These are phyloP conservation scores for Nemania bipapillata DNA, from an alignment of 2,329 filamentous ascomycete species.

Conservation along the genomic window DNA sequence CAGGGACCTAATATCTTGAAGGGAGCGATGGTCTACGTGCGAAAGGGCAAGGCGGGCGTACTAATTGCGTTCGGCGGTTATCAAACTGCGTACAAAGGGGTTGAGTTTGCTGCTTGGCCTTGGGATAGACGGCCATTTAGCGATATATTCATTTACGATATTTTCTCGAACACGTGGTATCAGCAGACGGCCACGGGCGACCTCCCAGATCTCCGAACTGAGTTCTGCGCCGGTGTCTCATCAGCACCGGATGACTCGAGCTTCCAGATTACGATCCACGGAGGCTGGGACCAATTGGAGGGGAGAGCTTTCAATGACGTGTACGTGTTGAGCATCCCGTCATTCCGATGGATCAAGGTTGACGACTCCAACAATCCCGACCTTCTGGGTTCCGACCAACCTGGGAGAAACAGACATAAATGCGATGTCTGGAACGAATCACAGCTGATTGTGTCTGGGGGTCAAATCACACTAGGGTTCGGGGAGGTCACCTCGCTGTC, in stretches of 20 bases:
- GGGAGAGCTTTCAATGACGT: slow-evolving; percentile 34
- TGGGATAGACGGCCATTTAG: slow-evolving; percentile 34
- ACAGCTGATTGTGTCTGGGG: slow-evolving; percentile 35
- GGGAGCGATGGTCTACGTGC: slow-evolving; percentile 39
- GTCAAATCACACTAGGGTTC: slow-evolving; percentile 15
- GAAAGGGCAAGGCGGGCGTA: slow-evolving; percentile 33
- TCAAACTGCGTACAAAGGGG: slow-evolving; percentile 29
- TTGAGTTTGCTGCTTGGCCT: neutral
- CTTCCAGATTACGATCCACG: slow-evolving; percentile 40
- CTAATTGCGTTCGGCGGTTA: slow-evolving; percentile 39
- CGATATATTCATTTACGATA: slow-evolving; percentile 37
- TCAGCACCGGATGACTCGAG: slow-evolving; percentile 40
- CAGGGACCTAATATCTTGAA: slow-evolving; percentile 38
- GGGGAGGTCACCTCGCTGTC: neutral
- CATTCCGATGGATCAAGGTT: slow-evolving; percentile 39
- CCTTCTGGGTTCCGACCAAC: slow-evolving; percentile 6
- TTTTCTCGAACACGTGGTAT: slow-evolving; percentile 40
- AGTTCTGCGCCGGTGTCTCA: slow-evolving; percentile 39
- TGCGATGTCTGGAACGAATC: slow-evolving; percentile 38
- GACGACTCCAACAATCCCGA: slow-evolving; percentile 36
- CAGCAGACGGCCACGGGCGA: slow-evolving; percentile 35
- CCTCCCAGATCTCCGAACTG: slow-evolving; percentile 30
- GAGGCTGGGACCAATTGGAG: slow-evolving; percentile 28
- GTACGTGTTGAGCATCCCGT: slow-evolving; percentile 39
- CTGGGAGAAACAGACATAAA: slow-evolving; percentile 30